These are phyloP conservation scores for Colletotrichum sp. DNA, from an alignment of 2,329 filamentous ascomycete genomes.

Conservation along the genomic window DNA sequence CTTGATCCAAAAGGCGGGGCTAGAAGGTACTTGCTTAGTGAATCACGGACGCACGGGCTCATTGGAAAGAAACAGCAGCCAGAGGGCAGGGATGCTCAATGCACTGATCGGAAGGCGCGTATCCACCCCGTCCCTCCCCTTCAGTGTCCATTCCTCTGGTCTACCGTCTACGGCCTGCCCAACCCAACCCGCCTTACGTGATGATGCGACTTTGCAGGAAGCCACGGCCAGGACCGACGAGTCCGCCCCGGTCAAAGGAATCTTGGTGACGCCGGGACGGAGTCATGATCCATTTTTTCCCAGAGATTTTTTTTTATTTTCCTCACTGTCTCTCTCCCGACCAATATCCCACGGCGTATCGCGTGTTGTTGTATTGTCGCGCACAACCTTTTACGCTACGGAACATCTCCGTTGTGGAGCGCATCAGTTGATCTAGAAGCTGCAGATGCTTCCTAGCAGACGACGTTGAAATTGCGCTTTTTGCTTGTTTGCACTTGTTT, in stretches of 20 bases:
- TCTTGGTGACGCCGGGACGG: not conserved
- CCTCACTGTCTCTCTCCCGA: not conserved
- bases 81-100: not conserved
- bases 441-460: not conserved
- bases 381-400: not conserved
- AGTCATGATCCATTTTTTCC: constrained; percentile 7
- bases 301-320: not conserved
- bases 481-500: not conserved
- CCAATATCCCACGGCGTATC: not conserved
- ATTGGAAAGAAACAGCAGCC: not conserved
- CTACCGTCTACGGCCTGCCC: not conserved
- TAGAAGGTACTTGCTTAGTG: not conserved
- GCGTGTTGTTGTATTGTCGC: not conserved
- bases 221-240: not conserved
- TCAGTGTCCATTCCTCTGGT: not conserved
- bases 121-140: not conserved
- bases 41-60: not conserved
- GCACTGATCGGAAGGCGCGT: not conserved
- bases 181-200: constrained; percentile 11
- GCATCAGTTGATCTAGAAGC: constrained; percentile 5
- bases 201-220: constrained; percentile 10
- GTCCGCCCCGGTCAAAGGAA: not conserved
- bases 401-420: constrained; percentile 19
- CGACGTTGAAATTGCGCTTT: not conserved
- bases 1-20: not conserved